phyloP scores from a whole-genome alignment of 192 early-diverging fungal genomes.

The Pecoramyces ruminantium region DNA sequence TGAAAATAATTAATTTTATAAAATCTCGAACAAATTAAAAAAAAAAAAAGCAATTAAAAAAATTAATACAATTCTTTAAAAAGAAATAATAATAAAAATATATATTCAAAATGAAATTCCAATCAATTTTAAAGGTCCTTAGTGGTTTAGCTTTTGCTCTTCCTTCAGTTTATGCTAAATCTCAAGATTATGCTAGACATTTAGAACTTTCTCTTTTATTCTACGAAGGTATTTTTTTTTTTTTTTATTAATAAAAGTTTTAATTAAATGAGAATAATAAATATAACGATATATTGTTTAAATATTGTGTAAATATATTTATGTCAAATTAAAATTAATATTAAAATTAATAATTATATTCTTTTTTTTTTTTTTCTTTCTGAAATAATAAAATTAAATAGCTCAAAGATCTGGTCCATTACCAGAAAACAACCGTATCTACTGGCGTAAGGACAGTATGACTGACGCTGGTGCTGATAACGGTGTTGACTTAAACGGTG shows the following conservation, averaged over 20 bases:
- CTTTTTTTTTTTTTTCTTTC: too few relatives aligned
- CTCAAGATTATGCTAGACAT: neutral
- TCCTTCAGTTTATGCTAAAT: neutral
- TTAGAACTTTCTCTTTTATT: neutral
- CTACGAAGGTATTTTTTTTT: neutral
- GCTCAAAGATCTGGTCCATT: neutral
- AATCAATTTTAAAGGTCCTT: neutral
- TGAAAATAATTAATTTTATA: too few relatives aligned
- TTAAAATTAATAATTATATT: too few relatives aligned
- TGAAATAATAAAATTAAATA: neutral
- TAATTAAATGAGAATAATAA: too few relatives aligned
- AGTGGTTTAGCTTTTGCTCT: neutral
- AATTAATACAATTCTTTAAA: too few relatives aligned
- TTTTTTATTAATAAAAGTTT: too few relatives aligned
- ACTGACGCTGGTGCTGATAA: conserved; percentile 17
- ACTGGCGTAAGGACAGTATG: conserved; percentile 17
- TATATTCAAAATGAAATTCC: neutral
- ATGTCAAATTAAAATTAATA: too few relatives aligned
- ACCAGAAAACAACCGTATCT: conserved; percentile 1
- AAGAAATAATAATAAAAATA: too few relatives aligned
- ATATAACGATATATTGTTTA: too few relatives aligned
- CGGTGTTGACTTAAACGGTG: conserved; percentile 18
- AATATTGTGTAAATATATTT: too few relatives aligned
- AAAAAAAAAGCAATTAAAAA: too few relatives aligned
- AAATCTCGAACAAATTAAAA: too few relatives aligned